Evolutionary conservation across 2,329 filamentous ascomycete species (phyloP).

Genomic region (Dothideomycetes sp.): DNA sequence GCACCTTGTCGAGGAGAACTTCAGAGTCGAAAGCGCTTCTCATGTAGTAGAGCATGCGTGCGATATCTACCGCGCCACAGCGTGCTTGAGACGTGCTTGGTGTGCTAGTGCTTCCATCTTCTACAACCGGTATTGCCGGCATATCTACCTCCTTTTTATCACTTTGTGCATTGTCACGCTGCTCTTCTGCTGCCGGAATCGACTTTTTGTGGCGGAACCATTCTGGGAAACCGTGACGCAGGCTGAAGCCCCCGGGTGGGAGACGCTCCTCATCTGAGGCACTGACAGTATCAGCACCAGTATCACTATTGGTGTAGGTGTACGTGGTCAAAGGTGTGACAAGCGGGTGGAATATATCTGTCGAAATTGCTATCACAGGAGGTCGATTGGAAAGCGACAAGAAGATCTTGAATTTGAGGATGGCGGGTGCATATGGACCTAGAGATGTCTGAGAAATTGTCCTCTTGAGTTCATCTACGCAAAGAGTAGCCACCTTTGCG

Average conservation of each 20-base stretch:
- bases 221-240: slow-evolving; percentile 78
- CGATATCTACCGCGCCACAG: slow-evolving; percentile 14
- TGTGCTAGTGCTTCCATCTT: not conserved
- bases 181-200: slow-evolving; percentile 2
- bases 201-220: slow-evolving; percentile 56
- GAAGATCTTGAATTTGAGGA: slow-evolving; percentile 81
- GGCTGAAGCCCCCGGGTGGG: slow-evolving; percentile 79
- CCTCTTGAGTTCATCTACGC: not conserved
- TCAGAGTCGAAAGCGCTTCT: slow-evolving; percentile 72
- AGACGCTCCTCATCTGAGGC: slow-evolving; percentile 73
- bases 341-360: slow-evolving; percentile 90
- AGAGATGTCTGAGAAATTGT: slow-evolving; percentile 6
- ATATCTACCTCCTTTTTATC: not conserved
- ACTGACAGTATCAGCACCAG: slow-evolving; percentile 66
- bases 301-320: slow-evolving; percentile 73
- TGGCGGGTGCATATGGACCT: slow-evolving; percentile 83
- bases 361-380: slow-evolving; percentile 77
- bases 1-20: slow-evolving; percentile 63
- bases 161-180: not conserved
- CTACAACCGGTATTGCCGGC: not conserved
- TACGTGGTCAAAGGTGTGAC: slow-evolving; percentile 91
- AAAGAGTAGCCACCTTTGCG: slow-evolving; percentile 55
- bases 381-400: slow-evolving; percentile 73
- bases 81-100: not conserved
- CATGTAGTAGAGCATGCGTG: slow-evolving; percentile 67